Conservation (phyloP, 768 basidiomycete species). For the Boletus coccyginus region DNA sequence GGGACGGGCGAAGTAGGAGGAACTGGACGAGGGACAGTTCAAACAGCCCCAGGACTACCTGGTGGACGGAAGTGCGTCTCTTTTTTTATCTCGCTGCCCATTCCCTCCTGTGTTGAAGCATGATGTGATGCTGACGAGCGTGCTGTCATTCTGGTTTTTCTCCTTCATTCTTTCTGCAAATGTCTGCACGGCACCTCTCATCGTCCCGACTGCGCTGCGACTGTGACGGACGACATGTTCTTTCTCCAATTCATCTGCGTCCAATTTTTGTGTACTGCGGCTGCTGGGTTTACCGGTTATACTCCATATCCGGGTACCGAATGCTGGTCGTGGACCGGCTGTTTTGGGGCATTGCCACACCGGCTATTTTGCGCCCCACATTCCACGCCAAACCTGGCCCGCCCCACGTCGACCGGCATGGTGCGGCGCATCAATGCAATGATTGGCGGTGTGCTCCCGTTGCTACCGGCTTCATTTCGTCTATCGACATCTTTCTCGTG, state of each 20-base stretch:
- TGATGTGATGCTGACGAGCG: constrained; percentile 12
- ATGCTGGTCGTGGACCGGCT: neutral
- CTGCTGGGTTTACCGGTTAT: constrained; percentile 10
- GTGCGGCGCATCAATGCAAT: constrained; percentile 1
- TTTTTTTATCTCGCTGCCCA: neutral
- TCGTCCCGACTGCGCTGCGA: neutral
- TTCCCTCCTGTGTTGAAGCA: neutral
- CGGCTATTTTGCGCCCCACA: constrained; percentile 11
- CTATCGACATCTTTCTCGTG: neutral
- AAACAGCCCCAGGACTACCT: constrained; percentile 9
- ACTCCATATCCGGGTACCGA: constrained; percentile 9
- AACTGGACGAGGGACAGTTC: constrained; percentile 5
- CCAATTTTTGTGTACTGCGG: neutral
- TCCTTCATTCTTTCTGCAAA: neutral
- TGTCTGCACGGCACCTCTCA: neutral
- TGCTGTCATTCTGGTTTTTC: neutral
- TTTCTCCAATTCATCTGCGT: neutral
- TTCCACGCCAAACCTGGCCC: neutral
- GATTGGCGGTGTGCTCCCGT: constrained; percentile 12
- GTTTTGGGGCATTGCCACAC: constrained; percentile 8
- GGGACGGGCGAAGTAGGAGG: constrained; percentile 1
- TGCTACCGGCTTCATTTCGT: constrained; percentile 4
- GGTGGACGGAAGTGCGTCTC: constrained; percentile 28
- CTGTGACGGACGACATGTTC: neutral
- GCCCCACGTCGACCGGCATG: constrained; percentile 4